A percentile compares a stretch with the other conserved stretches of the same genome.
Conservation (phyloP, 192 early-diverging fungal genomes). For the Coemansia sp. region DNA sequence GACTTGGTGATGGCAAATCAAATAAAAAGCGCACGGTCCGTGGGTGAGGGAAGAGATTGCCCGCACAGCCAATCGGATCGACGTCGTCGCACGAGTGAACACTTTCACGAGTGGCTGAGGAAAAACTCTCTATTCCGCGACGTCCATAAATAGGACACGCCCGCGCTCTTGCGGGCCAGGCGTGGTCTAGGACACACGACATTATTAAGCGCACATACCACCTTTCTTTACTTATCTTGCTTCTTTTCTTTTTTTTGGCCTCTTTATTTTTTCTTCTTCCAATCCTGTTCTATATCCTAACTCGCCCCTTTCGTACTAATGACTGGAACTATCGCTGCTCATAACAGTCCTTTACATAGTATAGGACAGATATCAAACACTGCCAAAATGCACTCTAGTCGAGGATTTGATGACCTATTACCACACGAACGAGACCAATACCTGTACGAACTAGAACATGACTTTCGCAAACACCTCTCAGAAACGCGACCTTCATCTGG, state of each 20-base stretch:
- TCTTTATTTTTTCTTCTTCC: too few species aligned
- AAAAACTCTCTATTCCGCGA: background rate
- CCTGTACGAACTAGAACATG: background rate
- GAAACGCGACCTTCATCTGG: background rate
- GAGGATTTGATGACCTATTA: background rate
- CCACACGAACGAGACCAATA: conserved; percentile 1
- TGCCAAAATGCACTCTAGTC: background rate
- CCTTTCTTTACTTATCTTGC: background rate
- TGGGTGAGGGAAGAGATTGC: background rate
- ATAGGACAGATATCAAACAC: background rate
- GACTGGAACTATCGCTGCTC: background rate
- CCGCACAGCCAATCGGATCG: background rate
- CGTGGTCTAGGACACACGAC: background rate
- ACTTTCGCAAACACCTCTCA: background rate
- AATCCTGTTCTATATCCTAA: background rate
- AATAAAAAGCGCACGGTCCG: background rate
- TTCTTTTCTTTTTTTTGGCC: background rate
- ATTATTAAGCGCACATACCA: background rate
- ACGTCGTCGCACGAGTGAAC: background rate
- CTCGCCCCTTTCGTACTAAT: background rate
- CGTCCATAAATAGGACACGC: background rate
- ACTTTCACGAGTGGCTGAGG: background rate
- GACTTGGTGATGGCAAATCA: background rate
- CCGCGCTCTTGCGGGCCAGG: background rate
- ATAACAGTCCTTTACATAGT: background rate